Base-by-base conservation (phyloP, 2,329 filamentous ascomycete genomes). In the Beauveria bassiana region DNA sequence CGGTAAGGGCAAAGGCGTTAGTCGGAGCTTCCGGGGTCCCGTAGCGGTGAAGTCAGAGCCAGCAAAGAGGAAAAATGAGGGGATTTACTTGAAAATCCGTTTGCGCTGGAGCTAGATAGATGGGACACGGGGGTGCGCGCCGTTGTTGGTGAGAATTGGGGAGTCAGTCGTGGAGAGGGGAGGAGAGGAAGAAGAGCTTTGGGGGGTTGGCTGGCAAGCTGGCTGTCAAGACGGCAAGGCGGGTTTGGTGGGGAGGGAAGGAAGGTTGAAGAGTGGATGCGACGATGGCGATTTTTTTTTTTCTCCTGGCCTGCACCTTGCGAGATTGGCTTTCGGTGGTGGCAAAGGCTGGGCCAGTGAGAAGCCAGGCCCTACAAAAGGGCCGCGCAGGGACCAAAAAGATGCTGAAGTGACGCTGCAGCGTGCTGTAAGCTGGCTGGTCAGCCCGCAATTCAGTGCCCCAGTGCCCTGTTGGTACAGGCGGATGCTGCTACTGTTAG, bases 221-320 rank as follows among this genome's bases (percentile, higher is more conserved):
- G 53, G 38, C 40, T 54, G 34, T 54, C 52, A 26, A 54, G 16
- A 18, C 24, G 34, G 34, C 34, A 38, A 38, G 34, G 16, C 40
- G 52, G 55, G 43, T 46, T 47, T 47, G 50, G 59, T 54, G 59
- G 59, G 59, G 59, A 61, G 59, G 59, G 58, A 47, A 61, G 59
- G 59, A 60, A 60, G 58, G 58, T 53, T 53, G 58, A 38, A 53
- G 58, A 61, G 59, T 61, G 59, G 59, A 61, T 61, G 59, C 42
- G 47, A 59, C n/a, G 38, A 51, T 51, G 56, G 57, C 47, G 57
- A 52, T 52, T 52, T 59, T 59, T 59, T 59, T 59, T 59, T 50
- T 34, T 10, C 55, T 42, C 10, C n/a, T 22, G 34, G 14, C 12
- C 34, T 58, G 3, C 42, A 43, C 20, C 34, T 38, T 38, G 42